These are phyloP conservation scores for Coniochaeta sp. DNA, from an alignment of 2,329 filamentous ascomycete species.

Conservation along the genomic window DNA sequence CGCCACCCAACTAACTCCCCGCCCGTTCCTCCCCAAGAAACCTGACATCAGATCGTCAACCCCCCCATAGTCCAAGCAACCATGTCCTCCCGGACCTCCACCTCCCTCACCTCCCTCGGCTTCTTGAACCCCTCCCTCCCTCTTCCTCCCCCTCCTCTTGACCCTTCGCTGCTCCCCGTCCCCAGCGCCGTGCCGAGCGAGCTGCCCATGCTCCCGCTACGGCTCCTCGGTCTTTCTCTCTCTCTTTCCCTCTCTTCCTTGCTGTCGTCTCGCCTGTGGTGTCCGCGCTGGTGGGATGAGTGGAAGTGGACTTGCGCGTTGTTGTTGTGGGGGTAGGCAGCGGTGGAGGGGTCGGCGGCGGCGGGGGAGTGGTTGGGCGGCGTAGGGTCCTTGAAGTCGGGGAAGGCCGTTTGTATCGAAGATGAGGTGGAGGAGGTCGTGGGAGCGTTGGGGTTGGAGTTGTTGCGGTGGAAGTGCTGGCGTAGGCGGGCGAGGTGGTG, in stretches of 20 bases:
- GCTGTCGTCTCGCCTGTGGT: slow-evolving; percentile 23
- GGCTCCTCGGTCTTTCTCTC: slow-evolving; percentile 23
- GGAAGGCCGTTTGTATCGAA: no score
- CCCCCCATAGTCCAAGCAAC: slow-evolving; percentile 55
- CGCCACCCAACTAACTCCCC: no score
- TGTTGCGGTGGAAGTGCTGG: slow-evolving; percentile 15
- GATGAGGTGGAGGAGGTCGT: no score
- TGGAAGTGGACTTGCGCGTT: background rate
- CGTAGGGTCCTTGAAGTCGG: slow-evolving; percentile 4
- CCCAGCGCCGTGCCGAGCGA: slow-evolving; percentile 40
- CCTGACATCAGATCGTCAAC: slow-evolving; percentile 25
- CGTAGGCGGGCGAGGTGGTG: slow-evolving; percentile 31
- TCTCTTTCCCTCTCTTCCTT: slow-evolving; percentile 14
- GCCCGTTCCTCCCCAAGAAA: no score
- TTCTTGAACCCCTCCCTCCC: slow-evolving; percentile 34
- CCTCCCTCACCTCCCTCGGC: slow-evolving; percentile 58
- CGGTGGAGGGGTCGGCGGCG: no score
- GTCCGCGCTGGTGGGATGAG: background rate
- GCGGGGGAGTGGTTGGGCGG: no score
- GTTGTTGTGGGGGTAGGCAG: no score
- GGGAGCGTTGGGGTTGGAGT: no score
- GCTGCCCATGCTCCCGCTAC: slow-evolving; percentile 40
- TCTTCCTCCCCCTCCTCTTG: slow-evolving; percentile 22
- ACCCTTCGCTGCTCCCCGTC: no score
- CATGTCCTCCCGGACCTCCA: slow-evolving; percentile 65